Base-by-base conservation (phyloP, 2,329 filamentous ascomycete genomes). In the Xylariaceae sp. region DNA sequence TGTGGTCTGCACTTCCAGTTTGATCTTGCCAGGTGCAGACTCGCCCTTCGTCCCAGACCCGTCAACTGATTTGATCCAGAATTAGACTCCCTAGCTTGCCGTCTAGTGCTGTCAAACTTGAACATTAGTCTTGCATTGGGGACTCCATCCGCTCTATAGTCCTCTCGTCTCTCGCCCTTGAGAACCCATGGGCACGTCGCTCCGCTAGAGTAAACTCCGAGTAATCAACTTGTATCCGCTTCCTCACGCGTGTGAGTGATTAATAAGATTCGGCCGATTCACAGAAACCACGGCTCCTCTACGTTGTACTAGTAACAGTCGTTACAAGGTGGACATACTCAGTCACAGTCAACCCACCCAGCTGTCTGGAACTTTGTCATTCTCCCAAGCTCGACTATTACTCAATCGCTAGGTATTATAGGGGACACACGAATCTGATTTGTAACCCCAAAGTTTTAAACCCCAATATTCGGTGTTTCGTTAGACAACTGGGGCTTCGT, bases 401-500 rank as follows among this genome's bases (percentile, higher is more conserved):
- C 44, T 53, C 26, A 46, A 35, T 26, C 21, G 21, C 13, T 10
- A n/a, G 32, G n/a, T n/a, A n/a, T n/a, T 26, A 15, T 13, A 24
- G 23, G 33, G 23, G 23, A 29, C 10, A 32, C 33, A 11, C 15
- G 23, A 8, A 16, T 37, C 15, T 10, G 21, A 47, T 27, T 42
- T 27, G 23, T 48, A 21, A 37, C 18, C n/a, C 9, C 21, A 30
- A 43, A 52, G 24, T 48, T 52, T 40, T 27, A 23, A 13, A 21
- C 29, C 20, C 23, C 13, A n/a, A 24, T 20, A 26, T 16, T 27
- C 2, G 30, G 35, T 16, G 18, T 47, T 30, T 36, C 27, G 18
- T 53, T 44, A 41, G 39, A 57, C 44, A 33, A 40, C 56, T n/a
- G 39, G 48, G 39, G 57, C 48, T 36, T 60, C 45, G 43, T 60